phyloP scores from a whole-genome alignment of 495 filamentous ascomycete species.

The Pyrenopolyporus hunteri region DNA sequence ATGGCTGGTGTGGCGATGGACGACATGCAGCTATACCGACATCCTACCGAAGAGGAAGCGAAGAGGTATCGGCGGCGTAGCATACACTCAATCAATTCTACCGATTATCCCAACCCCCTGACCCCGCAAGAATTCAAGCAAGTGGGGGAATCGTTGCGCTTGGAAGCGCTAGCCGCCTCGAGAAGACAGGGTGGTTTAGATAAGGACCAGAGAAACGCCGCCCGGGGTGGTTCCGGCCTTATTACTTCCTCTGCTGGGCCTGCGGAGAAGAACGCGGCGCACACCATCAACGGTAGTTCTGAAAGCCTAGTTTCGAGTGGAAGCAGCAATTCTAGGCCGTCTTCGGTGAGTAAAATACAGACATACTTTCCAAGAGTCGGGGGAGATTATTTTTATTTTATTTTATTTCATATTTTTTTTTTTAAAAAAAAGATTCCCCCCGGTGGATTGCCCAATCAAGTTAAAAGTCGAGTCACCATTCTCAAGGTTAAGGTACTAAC shows the following conservation, averaged over 20 bases:
- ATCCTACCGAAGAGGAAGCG: constrained; percentile 62
- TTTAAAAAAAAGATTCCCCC: constrained; percentile 11
- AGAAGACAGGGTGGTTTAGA: constrained; percentile 43
- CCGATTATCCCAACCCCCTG: constrained; percentile 53
- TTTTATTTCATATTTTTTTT: too few relatives aligned
- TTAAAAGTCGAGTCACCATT: too few relatives aligned
- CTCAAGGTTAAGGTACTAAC: constrained; percentile 46
- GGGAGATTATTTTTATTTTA: too few relatives aligned
- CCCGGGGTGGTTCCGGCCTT: constrained; percentile 27
- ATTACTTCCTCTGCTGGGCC: constrained; percentile 24
- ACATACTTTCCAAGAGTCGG: too few relatives aligned
- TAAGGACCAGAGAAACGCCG: constrained; percentile 44
- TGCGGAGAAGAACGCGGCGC: constrained; percentile 35
- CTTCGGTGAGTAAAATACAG: constrained; percentile 61
- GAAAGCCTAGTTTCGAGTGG: constrained; percentile 52
- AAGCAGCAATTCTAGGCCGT: constrained; percentile 51
- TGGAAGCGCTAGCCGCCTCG: constrained; percentile 41
- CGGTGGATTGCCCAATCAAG: constrained; percentile 50
- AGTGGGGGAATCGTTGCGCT: constrained; percentile 48
- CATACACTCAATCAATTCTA: constrained; percentile 77
- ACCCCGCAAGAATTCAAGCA: constrained; percentile 49
- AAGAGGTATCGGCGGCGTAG: constrained; percentile 84
- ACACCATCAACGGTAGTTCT: constrained; percentile 49
- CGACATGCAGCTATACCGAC: constrained; percentile 59
- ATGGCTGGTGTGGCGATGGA: constrained; percentile 56